A percentile compares a stretch with the other conserved stretches of the same genome.
Evolutionary conservation across 768 basidiomycete genomes (phyloP).

Genomic region (Sistotremastrum niveocremeum): DNA sequence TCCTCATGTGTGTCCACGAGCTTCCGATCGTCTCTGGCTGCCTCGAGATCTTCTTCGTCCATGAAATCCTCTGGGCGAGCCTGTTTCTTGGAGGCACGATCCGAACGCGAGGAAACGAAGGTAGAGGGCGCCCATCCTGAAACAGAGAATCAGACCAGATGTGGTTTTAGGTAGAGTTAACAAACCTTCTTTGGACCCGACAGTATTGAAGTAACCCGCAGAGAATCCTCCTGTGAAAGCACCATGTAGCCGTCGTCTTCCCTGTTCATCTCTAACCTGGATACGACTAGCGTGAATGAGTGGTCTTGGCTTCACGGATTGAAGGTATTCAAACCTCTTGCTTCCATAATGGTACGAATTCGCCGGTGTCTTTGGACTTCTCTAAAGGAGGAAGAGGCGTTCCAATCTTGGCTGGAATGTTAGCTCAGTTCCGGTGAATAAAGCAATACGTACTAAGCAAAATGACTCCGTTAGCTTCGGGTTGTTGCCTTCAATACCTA

Average conservation of each 20-base stretch:
- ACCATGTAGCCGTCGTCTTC: slow-evolving; percentile 85
- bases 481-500: slow-evolving; percentile 61
- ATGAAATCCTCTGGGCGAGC: slow-evolving; percentile 87
- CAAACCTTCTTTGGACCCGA: slow-evolving; percentile 89
- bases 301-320: slow-evolving; percentile 7
- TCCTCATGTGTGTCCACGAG: slow-evolving; percentile 72
- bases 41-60: slow-evolving; percentile 95
- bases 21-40: slow-evolving; percentile 56
- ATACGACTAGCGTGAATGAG: slow-evolving; percentile 6
- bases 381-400: slow-evolving; percentile 92
- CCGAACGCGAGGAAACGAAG: slow-evolving; percentile 78
- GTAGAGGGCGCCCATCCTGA: slow-evolving; percentile 93
- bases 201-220: slow-evolving; percentile 93
- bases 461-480: slow-evolving; percentile 71
- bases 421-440: slow-evolving; percentile 1
- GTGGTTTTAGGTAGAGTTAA: not conserved
- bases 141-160: not conserved
- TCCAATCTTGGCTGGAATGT: slow-evolving; percentile 49
- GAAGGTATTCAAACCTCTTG: slow-evolving; percentile 55
- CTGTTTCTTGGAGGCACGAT: slow-evolving; percentile 50
- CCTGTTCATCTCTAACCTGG: slow-evolving; percentile 87
- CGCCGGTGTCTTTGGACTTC: slow-evolving; percentile 81
- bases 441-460: slow-evolving; percentile 46
- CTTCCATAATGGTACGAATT: slow-evolving; percentile 96
- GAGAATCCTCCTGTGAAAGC: slow-evolving; percentile 98